phyloP scores from a whole-genome alignment of 1,139 yeast species.

The Sugiyamaella neomexicana region DNA sequence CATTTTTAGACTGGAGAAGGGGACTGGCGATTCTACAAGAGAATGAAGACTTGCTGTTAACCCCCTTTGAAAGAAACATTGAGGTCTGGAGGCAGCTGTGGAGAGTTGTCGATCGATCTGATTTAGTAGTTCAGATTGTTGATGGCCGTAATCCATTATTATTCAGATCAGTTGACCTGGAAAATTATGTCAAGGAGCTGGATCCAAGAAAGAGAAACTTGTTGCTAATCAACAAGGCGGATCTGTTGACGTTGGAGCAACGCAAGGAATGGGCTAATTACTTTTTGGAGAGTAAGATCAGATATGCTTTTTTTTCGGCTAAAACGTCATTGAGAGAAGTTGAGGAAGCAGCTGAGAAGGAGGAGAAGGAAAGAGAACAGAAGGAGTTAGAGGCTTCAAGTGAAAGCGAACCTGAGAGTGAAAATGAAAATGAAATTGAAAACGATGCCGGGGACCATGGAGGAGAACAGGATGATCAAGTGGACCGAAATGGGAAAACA shows the following conservation, averaged over 20 bases:
- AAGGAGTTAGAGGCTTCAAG: constrained; percentile 29
- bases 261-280: constrained; percentile 85
- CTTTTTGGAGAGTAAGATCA: constrained; percentile 65
- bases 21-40: constrained; percentile 83
- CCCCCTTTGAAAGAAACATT: constrained; percentile 95
- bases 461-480: constrained; percentile 27
- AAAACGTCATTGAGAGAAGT: constrained; percentile 53
- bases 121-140: constrained; percentile 92
- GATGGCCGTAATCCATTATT: constrained; percentile 94
- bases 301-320: constrained; percentile 93
- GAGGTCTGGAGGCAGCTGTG: constrained; percentile 99
- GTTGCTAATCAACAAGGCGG: constrained; percentile 91
- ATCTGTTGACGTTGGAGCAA: constrained; percentile 73
- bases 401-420: constrained; percentile 21
- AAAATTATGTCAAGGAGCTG: constrained; percentile 72
- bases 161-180: constrained; percentile 88
- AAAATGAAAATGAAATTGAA: constrained; percentile 29
- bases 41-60: constrained; percentile 73
- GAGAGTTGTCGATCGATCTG: constrained; percentile 97
- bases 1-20: constrained; percentile 93
- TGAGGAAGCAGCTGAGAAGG: constrained; percentile 27
- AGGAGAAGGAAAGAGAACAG: constrained; percentile 22
- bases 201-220: constrained; percentile 72
- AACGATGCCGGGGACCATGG: constrained; percentile 25
- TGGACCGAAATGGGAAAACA: constrained; percentile 22